Percentiles rank a stretch among this genome's conserved stretches.
These are phyloP conservation scores for Lobosporangium transversale DNA, from an alignment of 192 early-diverging fungal species.

Conservation along the genomic window DNA sequence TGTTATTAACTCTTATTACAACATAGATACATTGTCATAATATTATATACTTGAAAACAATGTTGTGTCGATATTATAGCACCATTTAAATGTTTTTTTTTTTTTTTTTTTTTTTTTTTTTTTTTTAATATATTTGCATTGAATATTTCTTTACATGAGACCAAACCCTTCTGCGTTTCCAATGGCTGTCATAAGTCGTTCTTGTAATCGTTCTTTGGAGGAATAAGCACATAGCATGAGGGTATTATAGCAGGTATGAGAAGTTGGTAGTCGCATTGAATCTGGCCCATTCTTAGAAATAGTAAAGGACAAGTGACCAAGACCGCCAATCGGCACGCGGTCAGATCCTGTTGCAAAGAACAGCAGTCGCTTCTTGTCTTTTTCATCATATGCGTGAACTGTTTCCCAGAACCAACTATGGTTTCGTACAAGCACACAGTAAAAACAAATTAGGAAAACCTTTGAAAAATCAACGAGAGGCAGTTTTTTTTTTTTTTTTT, in stretches of 20 bases:
- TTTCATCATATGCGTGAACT: slow-evolving; percentile 81
- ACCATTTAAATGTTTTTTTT: no score
- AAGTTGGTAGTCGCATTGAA: slow-evolving; percentile 87
- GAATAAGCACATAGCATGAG: slow-evolving; percentile 87
- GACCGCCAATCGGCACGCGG: slow-evolving; percentile 88
- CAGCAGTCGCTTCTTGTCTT: slow-evolving; percentile 86
- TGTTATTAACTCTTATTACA: no score
- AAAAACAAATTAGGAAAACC: no score
- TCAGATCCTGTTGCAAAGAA: slow-evolving; percentile 94
- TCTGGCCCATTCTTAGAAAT: slow-evolving; percentile 88
- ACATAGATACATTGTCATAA: no score
- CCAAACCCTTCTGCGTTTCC: slow-evolving; percentile 84
- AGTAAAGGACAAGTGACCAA: slow-evolving; percentile 86
- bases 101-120: no score
- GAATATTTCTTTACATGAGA: slow-evolving; percentile 71
- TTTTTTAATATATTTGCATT: no score
- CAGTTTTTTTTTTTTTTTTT: no score
- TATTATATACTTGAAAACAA: no score
- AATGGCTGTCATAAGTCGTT: slow-evolving; percentile 64
- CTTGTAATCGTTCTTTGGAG: slow-evolving; percentile 79
- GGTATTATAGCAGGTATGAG: slow-evolving; percentile 95
- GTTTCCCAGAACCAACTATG: slow-evolving; percentile 85
- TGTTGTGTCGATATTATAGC: no score
- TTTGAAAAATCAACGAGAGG: no score
- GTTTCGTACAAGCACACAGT: neutral